Evolutionary conservation across 208 protist genomes (phyloP).

Genomic region (Perkinsela sp.): DNA sequence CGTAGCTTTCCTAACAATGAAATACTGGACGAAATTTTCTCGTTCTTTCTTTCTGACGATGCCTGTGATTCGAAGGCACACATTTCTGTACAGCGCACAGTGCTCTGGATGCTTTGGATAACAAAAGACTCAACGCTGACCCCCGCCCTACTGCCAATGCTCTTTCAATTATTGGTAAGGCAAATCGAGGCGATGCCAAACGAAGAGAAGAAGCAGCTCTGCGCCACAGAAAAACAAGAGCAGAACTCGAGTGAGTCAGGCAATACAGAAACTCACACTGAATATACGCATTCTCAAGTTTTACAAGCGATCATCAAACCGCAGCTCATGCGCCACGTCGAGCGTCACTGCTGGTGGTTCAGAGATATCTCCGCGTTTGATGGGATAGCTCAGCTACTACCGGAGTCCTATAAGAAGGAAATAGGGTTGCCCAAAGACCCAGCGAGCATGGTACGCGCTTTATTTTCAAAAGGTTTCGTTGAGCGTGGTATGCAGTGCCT

Average conservation of each 20-base stretch:
- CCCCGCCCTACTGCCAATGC: background rate
- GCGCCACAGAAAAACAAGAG: background rate
- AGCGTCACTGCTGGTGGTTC: background rate
- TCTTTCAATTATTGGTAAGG: background rate
- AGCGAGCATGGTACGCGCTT: background rate
- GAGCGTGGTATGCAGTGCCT: background rate
- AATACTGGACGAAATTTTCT: background rate
- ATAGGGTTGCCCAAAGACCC: background rate
- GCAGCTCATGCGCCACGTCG: background rate
- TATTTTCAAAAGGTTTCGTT: background rate
- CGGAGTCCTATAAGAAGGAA: background rate
- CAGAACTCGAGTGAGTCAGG: background rate
- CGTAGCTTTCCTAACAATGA: background rate
- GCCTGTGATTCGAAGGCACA: background rate
- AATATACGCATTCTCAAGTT: background rate
- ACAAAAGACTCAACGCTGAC: background rate
- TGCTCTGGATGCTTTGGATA: background rate
- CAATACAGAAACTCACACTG: background rate
- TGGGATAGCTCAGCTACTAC: background rate
- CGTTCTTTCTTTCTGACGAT: background rate
- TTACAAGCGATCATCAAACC: background rate
- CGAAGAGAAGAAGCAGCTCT: background rate
- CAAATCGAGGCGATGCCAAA: background rate
- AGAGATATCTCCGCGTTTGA: background rate
- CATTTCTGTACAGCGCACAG: background rate